Conservation (phyloP, 257 asterid genomes). For the Primulina eburnea region DNA sequence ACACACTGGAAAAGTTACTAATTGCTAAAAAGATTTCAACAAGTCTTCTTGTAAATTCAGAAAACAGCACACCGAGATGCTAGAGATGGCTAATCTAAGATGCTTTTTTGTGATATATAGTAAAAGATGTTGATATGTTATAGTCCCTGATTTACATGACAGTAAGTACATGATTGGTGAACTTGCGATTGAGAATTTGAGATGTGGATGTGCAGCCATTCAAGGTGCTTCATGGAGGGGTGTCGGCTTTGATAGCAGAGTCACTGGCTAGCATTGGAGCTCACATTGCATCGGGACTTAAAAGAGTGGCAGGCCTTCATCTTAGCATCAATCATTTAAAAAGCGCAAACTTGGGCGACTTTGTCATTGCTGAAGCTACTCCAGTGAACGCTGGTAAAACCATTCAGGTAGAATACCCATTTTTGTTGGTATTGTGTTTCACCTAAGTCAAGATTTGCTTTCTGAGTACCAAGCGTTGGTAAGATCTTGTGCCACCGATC, state of each 20-base stretch:
- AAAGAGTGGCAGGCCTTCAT: conserved; percentile 55
- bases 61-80: background rate
- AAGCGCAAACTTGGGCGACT: conserved; percentile 65
- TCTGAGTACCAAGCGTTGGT: no score
- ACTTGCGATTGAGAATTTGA: conserved; percentile 7
- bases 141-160: background rate
- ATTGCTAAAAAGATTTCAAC: no score
- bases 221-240: conserved; percentile 57
- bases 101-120: background rate
- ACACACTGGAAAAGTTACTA: no score
- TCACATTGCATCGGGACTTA: conserved; percentile 46
- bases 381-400: conserved; percentile 69
- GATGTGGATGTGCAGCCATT: conserved; percentile 41
- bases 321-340: conserved; percentile 60
- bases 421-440: background rate
- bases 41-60: background rate
- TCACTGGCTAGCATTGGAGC: conserved; percentile 63
- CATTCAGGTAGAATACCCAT: conserved; percentile 50
- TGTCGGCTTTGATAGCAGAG: conserved; percentile 59
- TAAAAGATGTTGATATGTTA: background rate
- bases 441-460: background rate
- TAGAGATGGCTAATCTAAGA: background rate
- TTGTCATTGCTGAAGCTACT: conserved; percentile 65
- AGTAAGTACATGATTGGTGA: background rate
- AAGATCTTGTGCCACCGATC: no score